Percentiles rank a stretch among this genome's conserved stretches.
Conservation (phyloP, 208 protist species). For the Leishmania mexicana region DNA sequence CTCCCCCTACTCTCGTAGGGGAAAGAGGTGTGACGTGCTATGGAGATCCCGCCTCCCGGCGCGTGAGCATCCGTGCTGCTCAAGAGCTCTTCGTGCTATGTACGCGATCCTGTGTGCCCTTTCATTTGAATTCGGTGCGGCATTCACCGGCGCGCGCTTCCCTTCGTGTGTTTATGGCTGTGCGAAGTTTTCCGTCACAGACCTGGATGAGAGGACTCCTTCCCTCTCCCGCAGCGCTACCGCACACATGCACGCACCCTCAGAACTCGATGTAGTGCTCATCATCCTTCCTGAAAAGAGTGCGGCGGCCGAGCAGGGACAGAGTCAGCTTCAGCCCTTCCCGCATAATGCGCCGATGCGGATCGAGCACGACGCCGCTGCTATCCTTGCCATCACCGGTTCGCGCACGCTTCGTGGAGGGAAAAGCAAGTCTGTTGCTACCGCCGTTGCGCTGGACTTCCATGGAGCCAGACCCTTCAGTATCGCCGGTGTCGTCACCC, state of each 20-base stretch:
- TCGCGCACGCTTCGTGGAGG: constrained; percentile 16
- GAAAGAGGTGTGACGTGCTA: neutral
- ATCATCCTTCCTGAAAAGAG: constrained; percentile 51
- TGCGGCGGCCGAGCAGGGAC: constrained; percentile 62
- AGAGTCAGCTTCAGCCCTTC: constrained; percentile 65
- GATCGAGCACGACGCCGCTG: constrained; percentile 21
- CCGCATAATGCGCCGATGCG: constrained; percentile 47
- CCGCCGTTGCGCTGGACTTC: neutral
- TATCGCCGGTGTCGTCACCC: constrained; percentile 10
- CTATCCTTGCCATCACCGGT: neutral
- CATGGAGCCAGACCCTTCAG: neutral
- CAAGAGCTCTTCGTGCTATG: neutral
- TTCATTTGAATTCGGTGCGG: neutral
- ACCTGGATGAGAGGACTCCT: neutral
- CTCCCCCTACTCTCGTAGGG: neutral
- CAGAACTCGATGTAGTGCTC: constrained; percentile 82
- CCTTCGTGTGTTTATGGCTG: neutral
- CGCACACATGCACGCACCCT: constrained; percentile 2
- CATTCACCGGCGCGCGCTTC: neutral
- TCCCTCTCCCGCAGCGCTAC: neutral
- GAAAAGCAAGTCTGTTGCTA: neutral
- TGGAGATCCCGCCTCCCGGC: neutral
- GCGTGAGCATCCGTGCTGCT: neutral
- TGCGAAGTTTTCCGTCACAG: neutral
- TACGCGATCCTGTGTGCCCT: neutral